These are phyloP conservation scores for Ceratocystis cubensis DNA, from an alignment of 2,329 filamentous ascomycete species.

Conservation along the genomic window DNA sequence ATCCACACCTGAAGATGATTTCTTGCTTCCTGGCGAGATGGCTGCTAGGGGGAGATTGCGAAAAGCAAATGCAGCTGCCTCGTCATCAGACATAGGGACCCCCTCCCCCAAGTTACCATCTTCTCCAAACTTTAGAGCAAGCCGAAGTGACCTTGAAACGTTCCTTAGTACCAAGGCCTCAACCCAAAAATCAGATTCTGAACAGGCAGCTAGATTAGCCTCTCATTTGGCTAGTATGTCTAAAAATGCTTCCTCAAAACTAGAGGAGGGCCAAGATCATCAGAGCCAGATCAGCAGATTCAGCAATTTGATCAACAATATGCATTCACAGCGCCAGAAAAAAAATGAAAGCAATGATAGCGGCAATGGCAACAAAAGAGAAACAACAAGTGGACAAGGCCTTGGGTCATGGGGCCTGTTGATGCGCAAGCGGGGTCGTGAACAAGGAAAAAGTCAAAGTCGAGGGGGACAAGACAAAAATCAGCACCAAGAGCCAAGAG, in stretches of 20 bases:
- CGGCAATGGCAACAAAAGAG: constrained; percentile 1
- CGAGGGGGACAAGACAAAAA: background rate
- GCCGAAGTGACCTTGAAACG: background rate
- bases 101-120: background rate
- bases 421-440: constrained; percentile 9
- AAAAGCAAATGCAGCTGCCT: background rate
- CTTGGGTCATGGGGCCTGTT: constrained; percentile 14
- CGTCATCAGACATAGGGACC: background rate
- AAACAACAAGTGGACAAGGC: background rate
- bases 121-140: background rate
- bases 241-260: background rate
- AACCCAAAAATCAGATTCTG: background rate
- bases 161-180: too few species aligned
- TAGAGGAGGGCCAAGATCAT: background rate
- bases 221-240: background rate
- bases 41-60: background rate
- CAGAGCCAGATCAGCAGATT: constrained; percentile 15
- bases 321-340: constrained; percentile 14
- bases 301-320: constrained; percentile 14
- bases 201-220: background rate
- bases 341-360: constrained; percentile 5
- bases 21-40: constrained; percentile 14
- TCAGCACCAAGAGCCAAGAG: background rate
- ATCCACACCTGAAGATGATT: constrained; percentile 1
- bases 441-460: background rate